These are phyloP conservation scores for Coniochaeta hoffmannii DNA, from an alignment of 2,329 filamentous ascomycete genomes.

Conservation along the genomic window DNA sequence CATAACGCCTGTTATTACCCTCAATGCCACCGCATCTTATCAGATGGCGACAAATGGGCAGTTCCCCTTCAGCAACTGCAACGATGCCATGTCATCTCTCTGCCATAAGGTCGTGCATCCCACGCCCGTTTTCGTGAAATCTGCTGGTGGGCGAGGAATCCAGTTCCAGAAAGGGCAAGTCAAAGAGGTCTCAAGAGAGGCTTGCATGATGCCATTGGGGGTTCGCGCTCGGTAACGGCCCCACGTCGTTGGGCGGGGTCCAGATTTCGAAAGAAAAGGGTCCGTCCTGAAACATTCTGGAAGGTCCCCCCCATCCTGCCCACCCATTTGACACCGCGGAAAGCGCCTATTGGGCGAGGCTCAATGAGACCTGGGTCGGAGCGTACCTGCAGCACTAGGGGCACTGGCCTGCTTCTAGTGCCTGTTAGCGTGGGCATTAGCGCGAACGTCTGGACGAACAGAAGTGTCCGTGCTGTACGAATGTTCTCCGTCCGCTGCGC, in stretches of 20 bases:
- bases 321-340: background rate
- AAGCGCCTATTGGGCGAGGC: background rate
- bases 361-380: background rate
- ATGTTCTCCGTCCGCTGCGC: background rate
- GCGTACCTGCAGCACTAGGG: slow-evolving; percentile 4
- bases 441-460: slow-evolving; percentile 1
- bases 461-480: background rate
- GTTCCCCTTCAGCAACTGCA: too few relatives aligned
- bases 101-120: too few relatives aligned
- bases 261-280: background rate
- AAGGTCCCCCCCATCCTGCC: too few relatives aligned
- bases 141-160: too few relatives aligned
- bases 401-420: background rate
- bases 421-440: background rate
- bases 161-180: background rate
- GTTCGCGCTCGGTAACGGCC: background rate
- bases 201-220: background rate
- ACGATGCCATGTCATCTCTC: too few relatives aligned
- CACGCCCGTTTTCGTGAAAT: too few relatives aligned
- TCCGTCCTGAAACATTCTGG: slow-evolving; percentile 3
- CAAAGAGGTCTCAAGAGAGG: background rate
- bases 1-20: too few relatives aligned
- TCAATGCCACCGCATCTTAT: too few relatives aligned
- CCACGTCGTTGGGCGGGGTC: background rate
- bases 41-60: too few relatives aligned